phyloP scores from a whole-genome alignment of 139 green algal genomes.

The Volvox reticuliferus region DNA sequence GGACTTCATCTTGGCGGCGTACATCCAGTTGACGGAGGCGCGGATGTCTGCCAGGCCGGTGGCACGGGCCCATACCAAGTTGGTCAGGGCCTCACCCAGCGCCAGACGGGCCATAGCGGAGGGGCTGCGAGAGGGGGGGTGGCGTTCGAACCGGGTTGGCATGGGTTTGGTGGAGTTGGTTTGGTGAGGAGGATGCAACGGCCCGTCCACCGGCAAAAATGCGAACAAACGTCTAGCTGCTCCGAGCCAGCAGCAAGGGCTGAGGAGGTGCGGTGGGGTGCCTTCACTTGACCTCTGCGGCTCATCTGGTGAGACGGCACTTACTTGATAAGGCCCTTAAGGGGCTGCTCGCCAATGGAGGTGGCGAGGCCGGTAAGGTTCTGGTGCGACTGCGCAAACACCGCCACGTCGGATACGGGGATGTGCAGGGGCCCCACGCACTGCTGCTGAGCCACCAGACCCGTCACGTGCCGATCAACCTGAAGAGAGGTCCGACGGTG shows the following conservation, averaged over 20 bases:
- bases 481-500: not conserved
- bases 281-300: too few relatives aligned
- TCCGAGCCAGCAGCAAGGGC: too few relatives aligned
- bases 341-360: slow-evolving; percentile 95
- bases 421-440: slow-evolving; percentile 95
- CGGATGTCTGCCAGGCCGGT: slow-evolving; percentile 92
- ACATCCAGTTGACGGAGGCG: slow-evolving; percentile 99
- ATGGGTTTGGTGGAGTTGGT: not conserved
- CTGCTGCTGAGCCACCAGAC: slow-evolving; percentile 98
- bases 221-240: too few relatives aligned
- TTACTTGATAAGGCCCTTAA: slow-evolving; percentile 94
- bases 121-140: slow-evolving; percentile 53
- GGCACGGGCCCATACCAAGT: slow-evolving; percentile 90
- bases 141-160: not conserved
- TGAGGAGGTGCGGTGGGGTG: too few relatives aligned
- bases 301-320: not conserved
- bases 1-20: slow-evolving; percentile 96
- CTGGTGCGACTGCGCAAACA: slow-evolving; percentile 91
- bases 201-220: too few relatives aligned
- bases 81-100: slow-evolving; percentile 96
- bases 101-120: slow-evolving; percentile 95
- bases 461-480: slow-evolving; percentile 61
- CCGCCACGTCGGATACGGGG: slow-evolving; percentile 92
- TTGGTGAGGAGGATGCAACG: too few relatives aligned
- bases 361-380: slow-evolving; percentile 87